Evolutionary conservation across 768 basidiomycete species (phyloP).

Genomic region (Trametes maxima): DNA sequence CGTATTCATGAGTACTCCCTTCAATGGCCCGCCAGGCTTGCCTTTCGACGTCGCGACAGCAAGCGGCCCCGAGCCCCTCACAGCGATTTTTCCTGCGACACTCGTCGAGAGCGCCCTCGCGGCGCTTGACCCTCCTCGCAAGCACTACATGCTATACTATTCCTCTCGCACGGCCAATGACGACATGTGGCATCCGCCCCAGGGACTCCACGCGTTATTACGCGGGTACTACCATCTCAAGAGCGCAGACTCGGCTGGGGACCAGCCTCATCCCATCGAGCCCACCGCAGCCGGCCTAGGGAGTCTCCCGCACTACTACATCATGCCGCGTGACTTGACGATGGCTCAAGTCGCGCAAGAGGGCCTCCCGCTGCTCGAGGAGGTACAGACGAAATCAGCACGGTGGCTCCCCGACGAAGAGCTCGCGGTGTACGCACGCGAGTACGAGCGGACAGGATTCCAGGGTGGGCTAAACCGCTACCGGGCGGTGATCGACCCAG

Average conservation of each 20-base stretch:
- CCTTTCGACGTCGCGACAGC: slow-evolving; percentile 26
- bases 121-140: slow-evolving; percentile 50
- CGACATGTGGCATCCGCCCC: slow-evolving; percentile 45
- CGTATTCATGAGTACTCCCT: slow-evolving; percentile 64
- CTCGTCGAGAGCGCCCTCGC: slow-evolving; percentile 35
- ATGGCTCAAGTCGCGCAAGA: slow-evolving; percentile 53
- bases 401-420: slow-evolving; percentile 54
- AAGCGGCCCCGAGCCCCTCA: neutral
- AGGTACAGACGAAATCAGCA: slow-evolving; percentile 26
- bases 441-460: slow-evolving; percentile 57
- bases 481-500: slow-evolving; percentile 42
- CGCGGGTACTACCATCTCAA: slow-evolving; percentile 60
- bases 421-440: slow-evolving; percentile 49
- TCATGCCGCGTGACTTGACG: slow-evolving; percentile 55
- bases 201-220: slow-evolving; percentile 51
- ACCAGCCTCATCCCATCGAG: slow-evolving; percentile 38
- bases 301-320: slow-evolving; percentile 56
- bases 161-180: slow-evolving; percentile 47
- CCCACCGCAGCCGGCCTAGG: slow-evolving; percentile 15
- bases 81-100: slow-evolving; percentile 15
- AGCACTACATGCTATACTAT: slow-evolving; percentile 59
- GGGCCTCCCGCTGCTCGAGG: slow-evolving; percentile 37
- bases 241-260: slow-evolving; percentile 54
- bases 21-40: slow-evolving; percentile 43
- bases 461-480: slow-evolving; percentile 67